Evolutionary conservation across 441 rosid species (phyloP).

Genomic region (Jatropha multifida): DNA sequence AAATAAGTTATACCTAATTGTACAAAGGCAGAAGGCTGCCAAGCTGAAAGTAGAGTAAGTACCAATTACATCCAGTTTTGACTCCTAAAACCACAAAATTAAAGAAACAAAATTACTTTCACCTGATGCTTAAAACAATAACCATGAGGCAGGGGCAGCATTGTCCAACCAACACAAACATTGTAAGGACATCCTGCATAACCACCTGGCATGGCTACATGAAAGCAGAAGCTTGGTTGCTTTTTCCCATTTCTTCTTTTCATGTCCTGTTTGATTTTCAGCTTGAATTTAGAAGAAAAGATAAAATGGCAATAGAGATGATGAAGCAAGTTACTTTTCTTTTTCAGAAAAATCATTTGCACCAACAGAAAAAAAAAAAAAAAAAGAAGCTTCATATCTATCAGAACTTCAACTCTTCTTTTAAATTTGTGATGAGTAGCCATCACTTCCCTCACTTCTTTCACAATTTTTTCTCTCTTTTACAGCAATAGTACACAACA

Average conservation of each 20-base stretch:
- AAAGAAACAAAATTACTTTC: neutral
- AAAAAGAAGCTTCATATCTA: constrained; percentile 24
- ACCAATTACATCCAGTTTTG: neutral
- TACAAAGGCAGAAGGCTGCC: neutral
- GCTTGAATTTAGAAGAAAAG: neutral
- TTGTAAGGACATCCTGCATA: constrained; percentile 2
- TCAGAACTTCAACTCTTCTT: constrained; percentile 23
- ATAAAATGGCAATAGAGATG: constrained; percentile 8
- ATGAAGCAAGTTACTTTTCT: constrained; percentile 21
- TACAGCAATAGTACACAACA: neutral
- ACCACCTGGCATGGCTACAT: constrained; percentile 25
- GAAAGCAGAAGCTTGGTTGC: constrained; percentile 15
- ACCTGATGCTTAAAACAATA: neutral
- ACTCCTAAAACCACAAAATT: too few species aligned
- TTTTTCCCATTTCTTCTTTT: neutral
- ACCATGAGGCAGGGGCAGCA: neutral
- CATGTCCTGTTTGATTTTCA: constrained; percentile 15
- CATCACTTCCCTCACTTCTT: constrained; percentile 22
- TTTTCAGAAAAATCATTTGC: constrained; percentile 38
- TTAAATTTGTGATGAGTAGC: constrained; percentile 21
- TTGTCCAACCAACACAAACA: constrained; percentile 6
- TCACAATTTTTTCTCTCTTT: constrained; percentile 6
- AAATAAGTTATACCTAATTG: constrained; percentile 15
- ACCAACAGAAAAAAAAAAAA: constrained; percentile 20
- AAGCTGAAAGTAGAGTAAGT: neutral